phyloP scores from a whole-genome alignment of 148 eudicot genomes.

The Rhododendron simsii region DNA sequence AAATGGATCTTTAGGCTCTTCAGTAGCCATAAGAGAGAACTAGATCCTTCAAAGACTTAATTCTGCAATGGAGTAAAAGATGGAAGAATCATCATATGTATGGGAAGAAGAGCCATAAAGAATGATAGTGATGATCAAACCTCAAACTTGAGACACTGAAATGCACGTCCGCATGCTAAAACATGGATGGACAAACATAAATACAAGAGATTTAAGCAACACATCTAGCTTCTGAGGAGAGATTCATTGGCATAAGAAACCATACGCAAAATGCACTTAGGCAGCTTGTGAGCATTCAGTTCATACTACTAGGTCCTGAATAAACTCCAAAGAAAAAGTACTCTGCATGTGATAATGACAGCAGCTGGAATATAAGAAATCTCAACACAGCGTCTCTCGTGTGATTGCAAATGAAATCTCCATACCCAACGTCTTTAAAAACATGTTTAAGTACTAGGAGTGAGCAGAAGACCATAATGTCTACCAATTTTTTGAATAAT shows the following conservation, averaged over 20 bases:
- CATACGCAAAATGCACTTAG: background rate
- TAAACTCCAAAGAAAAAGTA: background rate
- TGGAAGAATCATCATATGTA: background rate
- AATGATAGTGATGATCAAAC: background rate
- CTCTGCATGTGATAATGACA: background rate
- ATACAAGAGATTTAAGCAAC: background rate
- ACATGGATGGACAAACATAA: background rate
- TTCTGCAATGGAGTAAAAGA: background rate
- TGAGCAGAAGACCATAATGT: background rate
- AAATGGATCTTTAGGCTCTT: conserved; percentile 47
- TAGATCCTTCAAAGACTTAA: background rate
- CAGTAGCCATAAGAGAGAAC: conserved; percentile 32
- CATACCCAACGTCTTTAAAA: background rate
- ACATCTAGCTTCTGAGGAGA: background rate
- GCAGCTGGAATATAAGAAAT: background rate
- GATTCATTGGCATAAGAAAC: background rate
- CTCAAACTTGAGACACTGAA: background rate
- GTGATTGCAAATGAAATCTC: background rate
- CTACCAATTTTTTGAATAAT: background rate
- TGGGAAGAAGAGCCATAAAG: background rate
- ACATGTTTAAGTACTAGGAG: background rate
- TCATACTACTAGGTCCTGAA: background rate
- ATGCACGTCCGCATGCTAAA: background rate
- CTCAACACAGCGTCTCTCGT: background rate
- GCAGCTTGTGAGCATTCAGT: background rate